phyloP scores from a whole-genome alignment of 371 early-diverging fungal genomes.

The Nosema muscidifuracis region DNA sequence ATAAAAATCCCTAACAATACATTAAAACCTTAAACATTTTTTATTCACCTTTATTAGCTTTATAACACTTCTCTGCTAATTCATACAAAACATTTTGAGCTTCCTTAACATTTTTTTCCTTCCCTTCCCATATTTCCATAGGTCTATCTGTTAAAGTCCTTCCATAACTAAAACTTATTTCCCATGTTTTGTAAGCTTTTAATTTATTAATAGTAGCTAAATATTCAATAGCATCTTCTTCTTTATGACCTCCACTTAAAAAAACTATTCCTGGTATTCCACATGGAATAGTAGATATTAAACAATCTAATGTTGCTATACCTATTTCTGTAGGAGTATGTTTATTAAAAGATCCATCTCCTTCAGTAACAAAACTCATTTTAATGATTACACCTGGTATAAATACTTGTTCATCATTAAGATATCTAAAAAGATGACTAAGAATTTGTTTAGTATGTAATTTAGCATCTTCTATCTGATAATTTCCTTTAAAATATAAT shows the following conservation, averaged over 20 bases:
- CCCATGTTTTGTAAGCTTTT: slow-evolving; percentile 64
- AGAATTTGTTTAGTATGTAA: slow-evolving; percentile 64
- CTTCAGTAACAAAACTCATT: slow-evolving; percentile 67
- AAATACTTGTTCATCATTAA: slow-evolving; percentile 65
- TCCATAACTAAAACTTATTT: slow-evolving; percentile 68
- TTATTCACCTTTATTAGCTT: slow-evolving; percentile 9
- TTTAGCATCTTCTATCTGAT: slow-evolving; percentile 64
- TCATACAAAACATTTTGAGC: slow-evolving; percentile 63
- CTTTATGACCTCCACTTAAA: slow-evolving; percentile 68
- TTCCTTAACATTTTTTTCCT: slow-evolving; percentile 64
- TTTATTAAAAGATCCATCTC: slow-evolving; percentile 62
- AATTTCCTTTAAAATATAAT: slow-evolving; percentile 67
- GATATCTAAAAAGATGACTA: slow-evolving; percentile 64
- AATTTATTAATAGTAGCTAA: slow-evolving; percentile 64
- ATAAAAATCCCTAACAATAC: too few relatives aligned
- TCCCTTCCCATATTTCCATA: slow-evolving; percentile 66
- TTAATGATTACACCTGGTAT: slow-evolving; percentile 68
- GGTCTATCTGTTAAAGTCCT: slow-evolving; percentile 67
- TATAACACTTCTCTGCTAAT: slow-evolving; percentile 1
- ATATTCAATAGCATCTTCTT: slow-evolving; percentile 66
- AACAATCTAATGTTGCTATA: slow-evolving; percentile 64
- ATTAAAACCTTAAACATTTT: too few relatives aligned
- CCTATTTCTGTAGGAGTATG: slow-evolving; percentile 65
- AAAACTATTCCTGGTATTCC: slow-evolving; percentile 68
- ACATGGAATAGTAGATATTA: slow-evolving; percentile 66